Conservation (phyloP, 2,329 filamentous ascomycete genomes). For the Pseudogymnoascus destructans region DNA sequence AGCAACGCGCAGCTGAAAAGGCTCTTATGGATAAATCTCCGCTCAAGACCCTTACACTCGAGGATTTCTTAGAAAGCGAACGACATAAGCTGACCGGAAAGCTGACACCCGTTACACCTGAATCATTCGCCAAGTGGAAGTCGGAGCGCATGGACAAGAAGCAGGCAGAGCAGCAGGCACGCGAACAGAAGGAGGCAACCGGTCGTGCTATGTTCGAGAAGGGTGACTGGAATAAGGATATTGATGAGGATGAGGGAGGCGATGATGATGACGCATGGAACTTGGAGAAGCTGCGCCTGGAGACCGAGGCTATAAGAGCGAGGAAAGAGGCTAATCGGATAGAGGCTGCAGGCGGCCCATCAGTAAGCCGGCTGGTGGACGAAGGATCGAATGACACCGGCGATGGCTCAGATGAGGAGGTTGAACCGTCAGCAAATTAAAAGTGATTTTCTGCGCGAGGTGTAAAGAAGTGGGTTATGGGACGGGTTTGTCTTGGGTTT, state of each 20-base stretch:
- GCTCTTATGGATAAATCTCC: constrained; percentile 92
- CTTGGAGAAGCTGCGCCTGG: constrained; percentile 64
- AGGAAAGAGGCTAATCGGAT: constrained; percentile 67
- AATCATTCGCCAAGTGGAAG: constrained; percentile 95
- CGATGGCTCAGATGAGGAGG: constrained; percentile 9
- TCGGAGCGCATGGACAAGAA: constrained; percentile 90
- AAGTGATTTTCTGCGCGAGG: not conserved
- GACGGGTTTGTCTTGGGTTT: constrained; percentile 5
- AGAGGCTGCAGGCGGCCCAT: constrained; percentile 13
- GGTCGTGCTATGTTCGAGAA: constrained; percentile 93
- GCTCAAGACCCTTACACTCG: constrained; percentile 82
- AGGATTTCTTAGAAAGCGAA: constrained; percentile 95
- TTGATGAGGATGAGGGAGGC: constrained; percentile 36
- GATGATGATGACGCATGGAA: constrained; percentile 51
- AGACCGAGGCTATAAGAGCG: constrained; percentile 66
- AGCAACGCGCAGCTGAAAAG: constrained; percentile 90
- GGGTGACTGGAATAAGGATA: constrained; percentile 71
- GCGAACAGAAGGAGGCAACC: constrained; percentile 86
- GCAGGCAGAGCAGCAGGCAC: constrained; percentile 80
- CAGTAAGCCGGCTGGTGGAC: not conserved
- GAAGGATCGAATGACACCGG: constrained; percentile 10
- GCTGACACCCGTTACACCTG: constrained; percentile 84
- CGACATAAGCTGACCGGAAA: constrained; percentile 86
- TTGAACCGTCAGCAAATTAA: not conserved
- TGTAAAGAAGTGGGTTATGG: constrained; percentile 6